Evolutionary conservation across 805 yeast genomes (phyloP).

Genomic region (Wickerhamomyces alni): DNA sequence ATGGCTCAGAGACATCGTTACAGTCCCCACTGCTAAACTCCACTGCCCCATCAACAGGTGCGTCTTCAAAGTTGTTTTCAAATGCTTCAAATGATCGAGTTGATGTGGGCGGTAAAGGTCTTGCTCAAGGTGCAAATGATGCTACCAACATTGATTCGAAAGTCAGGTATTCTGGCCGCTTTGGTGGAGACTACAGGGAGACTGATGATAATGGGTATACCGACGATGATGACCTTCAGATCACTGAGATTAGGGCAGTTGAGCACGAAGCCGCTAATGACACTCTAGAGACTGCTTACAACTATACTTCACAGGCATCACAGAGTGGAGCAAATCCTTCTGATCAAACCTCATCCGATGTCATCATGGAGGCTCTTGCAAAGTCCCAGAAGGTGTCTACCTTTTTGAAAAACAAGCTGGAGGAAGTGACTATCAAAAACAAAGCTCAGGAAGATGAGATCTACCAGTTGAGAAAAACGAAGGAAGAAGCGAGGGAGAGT

Average conservation of each 20-base stretch:
- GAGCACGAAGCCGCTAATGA: neutral
- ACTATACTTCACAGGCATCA: no score
- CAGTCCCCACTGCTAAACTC: neutral
- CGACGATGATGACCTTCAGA: conserved; percentile 30
- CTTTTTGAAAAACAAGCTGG: conserved; percentile 27
- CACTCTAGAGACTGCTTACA: no score
- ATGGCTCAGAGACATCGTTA: neutral
- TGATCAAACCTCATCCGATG: conserved; percentile 27
- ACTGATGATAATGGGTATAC: neutral
- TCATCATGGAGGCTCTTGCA: conserved; percentile 32
- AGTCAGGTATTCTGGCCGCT: no score
- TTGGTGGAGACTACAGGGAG: neutral
- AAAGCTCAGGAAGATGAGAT: conserved; percentile 21
- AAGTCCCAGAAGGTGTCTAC: conserved; percentile 33
- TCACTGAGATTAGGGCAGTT: conserved; percentile 34
- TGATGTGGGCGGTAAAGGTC: conserved; percentile 5
- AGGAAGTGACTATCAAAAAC: conserved; percentile 23
- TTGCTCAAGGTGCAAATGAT: conserved; percentile 4
- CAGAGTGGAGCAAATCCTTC: neutral
- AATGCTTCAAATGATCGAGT: neutral
- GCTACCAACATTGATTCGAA: neutral
- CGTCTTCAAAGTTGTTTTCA: conserved; percentile 7
- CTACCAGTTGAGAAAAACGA: conserved; percentile 16
- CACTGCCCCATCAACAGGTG: conserved; percentile 7
- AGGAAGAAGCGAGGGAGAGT: conserved; percentile 16